Evolutionary conservation across 2,329 filamentous ascomycete genomes (phyloP), one percentile per base, ranked within the genome.

Genomic region (Acephala macrosclerotiorum): DNA sequence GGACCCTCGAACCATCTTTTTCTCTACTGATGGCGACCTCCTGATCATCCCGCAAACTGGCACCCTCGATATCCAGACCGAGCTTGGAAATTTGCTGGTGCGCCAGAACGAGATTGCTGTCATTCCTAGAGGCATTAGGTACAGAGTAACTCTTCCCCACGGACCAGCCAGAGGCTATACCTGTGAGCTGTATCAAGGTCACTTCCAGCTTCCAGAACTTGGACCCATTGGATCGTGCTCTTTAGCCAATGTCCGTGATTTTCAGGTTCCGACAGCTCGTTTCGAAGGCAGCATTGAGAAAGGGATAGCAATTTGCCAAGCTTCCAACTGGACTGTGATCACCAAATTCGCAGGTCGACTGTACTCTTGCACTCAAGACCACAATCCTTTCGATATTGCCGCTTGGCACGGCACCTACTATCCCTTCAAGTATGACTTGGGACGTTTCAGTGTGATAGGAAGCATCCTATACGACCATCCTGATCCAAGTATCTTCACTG

Each of bases 331-430:
- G 79, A 83, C 80, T 16, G 78, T 92, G 56, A 83, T 83, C 26
- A 82, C 81, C 77, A 91, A 91, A 76, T 88, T 91, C 73, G 86
- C 86, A 75, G 87, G 89, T 72, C 80, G 81, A 42, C 83, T 92
- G 60, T 92, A 90, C 79, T 78, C 80, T 51, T 87, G 87, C n/a
- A 81, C 76, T 49, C 90, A 93, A 77, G 74, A 82, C 14, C 91
- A 93, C 76, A 88, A 87, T 0, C 90, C 91, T 0, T 94, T 93
- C 73, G 90, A 94, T 72, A 85, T 93, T 0, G 90, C 92, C 1
- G 89, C 87, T 3, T 93, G 91, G 90, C 91, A 93, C 75, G 91
- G 91, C 42, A 91, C 86, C 70, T 93, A 92, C 78, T 89, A 90
- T 66, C 91, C 91, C 0, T 92, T 87, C 84, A 94, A 93, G 79